phyloP scores from a whole-genome alignment of 768 basidiomycete genomes.

The Pleurotus citrinopileatus region DNA sequence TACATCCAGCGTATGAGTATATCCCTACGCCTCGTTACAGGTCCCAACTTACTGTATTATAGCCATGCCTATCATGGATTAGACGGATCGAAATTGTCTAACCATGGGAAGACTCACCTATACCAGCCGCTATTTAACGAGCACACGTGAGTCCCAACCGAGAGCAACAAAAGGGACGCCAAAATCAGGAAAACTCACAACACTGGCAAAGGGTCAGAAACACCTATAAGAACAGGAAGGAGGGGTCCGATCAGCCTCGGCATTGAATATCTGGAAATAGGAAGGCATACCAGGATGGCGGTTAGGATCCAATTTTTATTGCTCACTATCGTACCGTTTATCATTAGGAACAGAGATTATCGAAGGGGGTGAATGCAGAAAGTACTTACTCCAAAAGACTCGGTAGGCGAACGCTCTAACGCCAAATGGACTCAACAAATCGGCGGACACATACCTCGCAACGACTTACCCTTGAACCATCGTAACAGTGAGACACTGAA shows the following conservation, averaged over 20 bases:
- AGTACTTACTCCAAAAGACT: neutral
- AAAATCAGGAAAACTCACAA: too few relatives aligned
- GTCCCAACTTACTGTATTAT: neutral
- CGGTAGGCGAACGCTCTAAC: neutral
- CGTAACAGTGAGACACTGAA: neutral
- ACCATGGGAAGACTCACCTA: neutral
- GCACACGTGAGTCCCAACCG: neutral
- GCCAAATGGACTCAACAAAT: neutral
- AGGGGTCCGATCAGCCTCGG: too few relatives aligned
- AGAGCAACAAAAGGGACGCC: too few relatives aligned
- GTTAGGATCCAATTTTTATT: neutral
- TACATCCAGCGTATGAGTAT: neutral
- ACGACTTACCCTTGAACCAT: neutral
- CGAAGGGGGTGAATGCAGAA: neutral
- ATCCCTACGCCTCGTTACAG: neutral
- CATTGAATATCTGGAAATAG: too few relatives aligned
- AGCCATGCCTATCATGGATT: neutral
- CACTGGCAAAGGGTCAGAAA: neutral
- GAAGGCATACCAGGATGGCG: neutral
- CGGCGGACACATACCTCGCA: neutral
- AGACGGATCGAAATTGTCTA: neutral
- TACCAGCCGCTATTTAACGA: neutral
- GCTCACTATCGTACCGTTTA: neutral
- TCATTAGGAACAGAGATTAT: neutral
- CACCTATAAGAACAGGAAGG: neutral